phyloP scores from a whole-genome alignment of 768 basidiomycete species.

The Collybia sp. region DNA sequence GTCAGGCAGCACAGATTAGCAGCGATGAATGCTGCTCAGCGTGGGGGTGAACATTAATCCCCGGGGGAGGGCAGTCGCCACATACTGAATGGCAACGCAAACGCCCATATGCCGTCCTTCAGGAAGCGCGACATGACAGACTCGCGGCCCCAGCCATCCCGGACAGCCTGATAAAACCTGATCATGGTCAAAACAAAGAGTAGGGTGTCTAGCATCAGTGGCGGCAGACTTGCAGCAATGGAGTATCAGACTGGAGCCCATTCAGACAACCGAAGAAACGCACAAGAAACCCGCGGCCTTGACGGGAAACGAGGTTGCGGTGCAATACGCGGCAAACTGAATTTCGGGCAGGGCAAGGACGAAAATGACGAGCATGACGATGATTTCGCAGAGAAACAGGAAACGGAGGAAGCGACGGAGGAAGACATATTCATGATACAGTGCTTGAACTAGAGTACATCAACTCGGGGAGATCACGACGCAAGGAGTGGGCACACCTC shows the following conservation, averaged over 20 bases:
- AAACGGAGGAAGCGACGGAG: slow-evolving; percentile 8
- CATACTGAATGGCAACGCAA: slow-evolving; percentile 17
- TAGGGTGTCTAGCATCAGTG: slow-evolving; percentile 15
- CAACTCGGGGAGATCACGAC: neutral
- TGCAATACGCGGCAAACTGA: slow-evolving; percentile 13
- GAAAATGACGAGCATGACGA: slow-evolving; percentile 11
- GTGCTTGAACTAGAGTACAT: slow-evolving; percentile 13
- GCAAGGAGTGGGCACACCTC: slow-evolving; percentile 9
- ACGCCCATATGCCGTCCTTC: slow-evolving; percentile 20
- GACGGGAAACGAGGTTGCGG: slow-evolving; percentile 12
- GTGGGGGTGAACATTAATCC: neutral
- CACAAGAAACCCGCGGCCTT: slow-evolving; percentile 13
- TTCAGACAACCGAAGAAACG: slow-evolving; percentile 1
- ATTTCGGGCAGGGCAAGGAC: slow-evolving; percentile 5
- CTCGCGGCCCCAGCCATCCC: slow-evolving; percentile 18
- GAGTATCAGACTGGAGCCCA: neutral
- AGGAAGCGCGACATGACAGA: slow-evolving; percentile 17
- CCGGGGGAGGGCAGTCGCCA: neutral
- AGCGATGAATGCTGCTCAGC: slow-evolving; percentile 8
- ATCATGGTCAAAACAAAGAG: slow-evolving; percentile 19
- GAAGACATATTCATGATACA: slow-evolving; percentile 10
- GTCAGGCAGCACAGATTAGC: slow-evolving; percentile 13
- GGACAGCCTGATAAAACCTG: slow-evolving; percentile 16
- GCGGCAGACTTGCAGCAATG: slow-evolving; percentile 6
- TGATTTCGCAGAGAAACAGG: slow-evolving; percentile 10